Evolutionary conservation across 176 grass and related monocot species (phyloP).

Genomic region (Elymus sibiricus): DNA sequence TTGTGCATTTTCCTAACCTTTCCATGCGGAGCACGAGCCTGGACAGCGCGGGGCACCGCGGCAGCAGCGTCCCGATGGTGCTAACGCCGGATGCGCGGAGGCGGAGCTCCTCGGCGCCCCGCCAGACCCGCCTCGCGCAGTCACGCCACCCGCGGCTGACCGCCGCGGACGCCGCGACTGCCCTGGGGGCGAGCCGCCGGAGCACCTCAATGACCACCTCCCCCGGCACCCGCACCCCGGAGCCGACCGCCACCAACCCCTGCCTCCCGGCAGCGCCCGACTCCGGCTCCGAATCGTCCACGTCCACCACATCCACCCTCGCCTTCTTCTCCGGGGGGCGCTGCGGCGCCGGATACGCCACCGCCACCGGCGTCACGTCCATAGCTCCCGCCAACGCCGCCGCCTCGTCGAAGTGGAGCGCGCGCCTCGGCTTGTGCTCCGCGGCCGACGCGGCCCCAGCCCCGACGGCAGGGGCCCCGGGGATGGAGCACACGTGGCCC

Average conservation of each 20-base stretch:
- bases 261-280: neutral
- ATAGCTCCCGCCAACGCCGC: neutral
- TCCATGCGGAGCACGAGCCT: conserved; percentile 67
- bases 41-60: conserved; percentile 46
- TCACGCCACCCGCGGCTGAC: conserved; percentile 69
- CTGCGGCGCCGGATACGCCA: neutral
- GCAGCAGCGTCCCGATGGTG: conserved; percentile 54
- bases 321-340: neutral
- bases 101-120: conserved; percentile 55
- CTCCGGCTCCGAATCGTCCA: neutral
- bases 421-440: conserved; percentile 45
- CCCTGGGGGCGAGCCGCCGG: conserved; percentile 46
- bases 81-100: conserved; percentile 36
- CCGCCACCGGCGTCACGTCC: conserved; percentile 23
- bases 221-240: conserved; percentile 22
- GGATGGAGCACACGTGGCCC: conserved; percentile 68
- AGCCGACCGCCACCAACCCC: conserved; percentile 23
- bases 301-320: neutral
- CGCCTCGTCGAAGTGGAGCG: conserved; percentile 67
- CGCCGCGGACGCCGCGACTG: conserved; percentile 39
- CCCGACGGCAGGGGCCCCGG: neutral
- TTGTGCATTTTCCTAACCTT: conserved; percentile 45
- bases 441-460: neutral
- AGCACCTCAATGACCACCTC: conserved; percentile 51
- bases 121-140: conserved; percentile 60